Evolutionary conservation across 768 basidiomycete genomes (phyloP), one percentile per base, ranked within the genome.

Genomic region (Crassisporium funariophilum): DNA sequence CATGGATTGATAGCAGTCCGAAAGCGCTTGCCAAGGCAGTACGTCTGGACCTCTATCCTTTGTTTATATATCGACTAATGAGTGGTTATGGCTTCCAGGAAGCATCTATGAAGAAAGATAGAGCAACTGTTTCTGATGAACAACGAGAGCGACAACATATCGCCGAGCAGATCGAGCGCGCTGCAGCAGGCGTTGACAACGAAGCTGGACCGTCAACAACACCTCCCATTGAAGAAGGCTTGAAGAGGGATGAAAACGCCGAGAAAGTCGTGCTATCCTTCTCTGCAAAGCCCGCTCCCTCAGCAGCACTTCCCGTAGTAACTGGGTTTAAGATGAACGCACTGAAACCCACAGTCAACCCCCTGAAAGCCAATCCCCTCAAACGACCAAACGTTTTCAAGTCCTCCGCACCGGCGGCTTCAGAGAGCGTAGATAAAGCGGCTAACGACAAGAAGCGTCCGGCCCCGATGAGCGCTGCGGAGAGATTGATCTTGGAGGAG

Each of bases 1-100:
- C 87, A 25, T 99, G 97, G 97, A 90, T 99, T 44, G 97, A 99
- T 67, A 98, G 79, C 67, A 90, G 89, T 47, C 97, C 97, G 11
- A 91, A 93, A 59, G 93, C 97, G 2, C 74, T 99, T 24, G 91
- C 90, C 6, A 92, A 93, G 72, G 86, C 87, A 67, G 88, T 88
- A 53, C 57, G 79, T 69, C 22, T 34, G 29, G 1, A 16, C 20
- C 41, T 15, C 23, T 36, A 34, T 46, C 38, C 24, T 23, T 4
- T 25, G 29, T 19, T 35, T 25, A 49, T 4, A 23, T 19, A 13
- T 7, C 8, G 20, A 31, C 21, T 29, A 23, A 20, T 41, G 35
- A 21, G 24, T 16, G n/a, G 19, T 24, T 24, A 31, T 38, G 25
- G 21, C 38, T 38, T 51, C 23, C 62, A 90, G 79, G 91, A 91